These are phyloP conservation scores for Aristolochia contorta DNA, from an alignment of 164 flowering plant species.

Conservation along the genomic window DNA sequence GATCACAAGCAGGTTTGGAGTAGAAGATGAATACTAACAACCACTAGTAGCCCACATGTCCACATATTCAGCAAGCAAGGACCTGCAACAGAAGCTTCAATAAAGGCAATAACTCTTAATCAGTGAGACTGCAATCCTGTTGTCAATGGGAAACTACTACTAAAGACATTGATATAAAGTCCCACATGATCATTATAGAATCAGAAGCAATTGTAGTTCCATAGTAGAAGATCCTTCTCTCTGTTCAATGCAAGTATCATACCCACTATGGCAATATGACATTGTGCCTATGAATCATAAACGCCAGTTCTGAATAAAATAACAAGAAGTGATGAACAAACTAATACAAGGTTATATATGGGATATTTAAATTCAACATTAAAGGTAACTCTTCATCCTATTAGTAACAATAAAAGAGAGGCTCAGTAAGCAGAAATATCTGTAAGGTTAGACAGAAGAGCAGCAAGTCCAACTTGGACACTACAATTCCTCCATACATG, in stretches of 20 bases:
- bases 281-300: too few relatives aligned
- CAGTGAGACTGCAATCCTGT: neutral
- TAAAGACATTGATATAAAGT: neutral
- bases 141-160: neutral
- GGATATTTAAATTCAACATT: neutral
- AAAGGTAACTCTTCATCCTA: too few relatives aligned
- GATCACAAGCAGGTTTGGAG: neutral
- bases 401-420: too few relatives aligned
- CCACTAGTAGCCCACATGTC: conserved; percentile 16
- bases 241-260: neutral
- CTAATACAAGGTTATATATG: neutral
- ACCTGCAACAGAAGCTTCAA: conserved; percentile 24
- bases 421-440: too few relatives aligned
- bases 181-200: neutral
- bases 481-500: too few relatives aligned
- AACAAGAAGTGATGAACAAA: neutral
- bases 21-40: conserved; percentile 13
- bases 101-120: neutral
- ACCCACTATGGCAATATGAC: neutral
- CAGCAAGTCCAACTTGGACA: too few relatives aligned
- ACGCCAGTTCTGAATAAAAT: neutral
- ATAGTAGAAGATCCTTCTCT: neutral
- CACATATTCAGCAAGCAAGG: conserved; percentile 9
- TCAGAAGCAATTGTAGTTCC: neutral
- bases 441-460: too few relatives aligned